phyloP scores from a whole-genome alignment of 768 basidiomycete genomes.

The Kwoniella dejecticola region DNA sequence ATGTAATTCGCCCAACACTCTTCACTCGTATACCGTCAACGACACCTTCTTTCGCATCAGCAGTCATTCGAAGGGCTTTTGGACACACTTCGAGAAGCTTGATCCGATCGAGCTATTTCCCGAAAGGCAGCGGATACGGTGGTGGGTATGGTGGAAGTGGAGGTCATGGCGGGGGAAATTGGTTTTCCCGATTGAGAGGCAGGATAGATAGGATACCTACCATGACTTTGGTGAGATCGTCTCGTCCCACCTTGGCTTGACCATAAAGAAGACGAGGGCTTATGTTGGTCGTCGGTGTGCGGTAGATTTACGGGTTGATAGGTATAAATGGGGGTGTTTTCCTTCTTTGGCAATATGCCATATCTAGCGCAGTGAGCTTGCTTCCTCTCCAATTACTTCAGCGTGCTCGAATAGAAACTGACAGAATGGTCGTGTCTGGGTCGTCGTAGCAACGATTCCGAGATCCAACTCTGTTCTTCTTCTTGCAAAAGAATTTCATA shows the following conservation, averaged over 20 bases:
- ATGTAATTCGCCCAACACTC: neutral
- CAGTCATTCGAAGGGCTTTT: conserved; percentile 21
- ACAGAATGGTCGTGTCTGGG: neutral
- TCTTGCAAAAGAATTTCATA: conserved; percentile 51
- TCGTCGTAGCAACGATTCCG: conserved; percentile 39
- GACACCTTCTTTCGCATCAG: neutral
- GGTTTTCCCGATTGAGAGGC: conserved; percentile 30
- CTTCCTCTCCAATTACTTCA: conserved; percentile 2
- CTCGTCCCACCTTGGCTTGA: neutral
- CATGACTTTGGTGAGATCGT: conserved; percentile 36
- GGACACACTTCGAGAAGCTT: conserved; percentile 3
- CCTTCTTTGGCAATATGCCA: conserved; percentile 54
- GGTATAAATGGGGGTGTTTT: conserved; percentile 50
- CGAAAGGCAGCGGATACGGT: conserved; percentile 34
- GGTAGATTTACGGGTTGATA: conserved; percentile 44
- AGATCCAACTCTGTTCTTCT: conserved; percentile 48
- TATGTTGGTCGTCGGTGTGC: neutral
- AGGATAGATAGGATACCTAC: conserved; percentile 45
- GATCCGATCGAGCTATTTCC: conserved; percentile 37
- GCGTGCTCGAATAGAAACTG: too few species aligned
- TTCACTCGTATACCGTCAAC: conserved; percentile 3
- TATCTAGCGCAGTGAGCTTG: conserved; percentile 28
- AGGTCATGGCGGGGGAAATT: conserved; percentile 8
- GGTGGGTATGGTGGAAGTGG: conserved; percentile 22
- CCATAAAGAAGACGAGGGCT: too few species aligned